Evolutionary conservation across 2,329 filamentous ascomycete genomes (phyloP).

Genomic region (Verticillium nonalfalfae): DNA sequence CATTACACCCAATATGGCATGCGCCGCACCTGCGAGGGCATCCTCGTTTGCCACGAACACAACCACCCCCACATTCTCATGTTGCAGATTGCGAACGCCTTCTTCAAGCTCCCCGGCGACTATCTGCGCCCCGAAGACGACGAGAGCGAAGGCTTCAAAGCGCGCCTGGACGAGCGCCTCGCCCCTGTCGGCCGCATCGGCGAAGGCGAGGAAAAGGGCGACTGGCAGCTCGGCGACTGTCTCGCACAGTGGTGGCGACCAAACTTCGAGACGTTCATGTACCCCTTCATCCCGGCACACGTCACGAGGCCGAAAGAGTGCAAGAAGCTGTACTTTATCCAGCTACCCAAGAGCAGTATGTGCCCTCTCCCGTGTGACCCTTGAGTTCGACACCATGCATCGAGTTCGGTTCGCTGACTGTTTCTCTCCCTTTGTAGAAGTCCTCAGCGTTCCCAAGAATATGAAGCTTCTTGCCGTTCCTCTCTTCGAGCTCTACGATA

Average conservation of each 20-base stretch:
- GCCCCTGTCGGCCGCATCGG: constrained; percentile 85
- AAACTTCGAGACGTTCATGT: constrained; percentile 99
- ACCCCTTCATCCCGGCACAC: constrained; percentile 94
- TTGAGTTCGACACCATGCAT: neutral
- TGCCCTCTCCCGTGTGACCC: constrained; percentile 1
- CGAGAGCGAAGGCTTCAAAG: constrained; percentile 92
- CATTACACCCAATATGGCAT: constrained; percentile 91
- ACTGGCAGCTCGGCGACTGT: constrained; percentile 93
- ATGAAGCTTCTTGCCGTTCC: constrained; percentile 98
- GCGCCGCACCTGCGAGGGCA: constrained; percentile 93
- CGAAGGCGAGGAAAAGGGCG: constrained; percentile 74
- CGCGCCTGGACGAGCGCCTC: constrained; percentile 83
- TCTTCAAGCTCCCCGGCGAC: constrained; percentile 97
- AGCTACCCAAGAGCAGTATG: constrained; percentile 82
- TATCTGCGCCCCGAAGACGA: constrained; percentile 87
- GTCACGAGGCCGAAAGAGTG: constrained; percentile 96
- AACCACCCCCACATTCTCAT: constrained; percentile 98
- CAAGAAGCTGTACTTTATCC: constrained; percentile 98
- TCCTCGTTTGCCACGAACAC: constrained; percentile 97
- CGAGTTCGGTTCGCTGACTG: neutral
- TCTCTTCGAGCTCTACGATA: constrained; percentile 96
- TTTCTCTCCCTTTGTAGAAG: constrained; percentile 50
- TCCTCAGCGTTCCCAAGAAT: constrained; percentile 95
- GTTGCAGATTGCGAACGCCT: constrained; percentile 98
- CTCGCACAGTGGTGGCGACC: constrained; percentile 98